Conservation (phyloP, 768 basidiomycete species). For the Mycena vulgaris region DNA sequence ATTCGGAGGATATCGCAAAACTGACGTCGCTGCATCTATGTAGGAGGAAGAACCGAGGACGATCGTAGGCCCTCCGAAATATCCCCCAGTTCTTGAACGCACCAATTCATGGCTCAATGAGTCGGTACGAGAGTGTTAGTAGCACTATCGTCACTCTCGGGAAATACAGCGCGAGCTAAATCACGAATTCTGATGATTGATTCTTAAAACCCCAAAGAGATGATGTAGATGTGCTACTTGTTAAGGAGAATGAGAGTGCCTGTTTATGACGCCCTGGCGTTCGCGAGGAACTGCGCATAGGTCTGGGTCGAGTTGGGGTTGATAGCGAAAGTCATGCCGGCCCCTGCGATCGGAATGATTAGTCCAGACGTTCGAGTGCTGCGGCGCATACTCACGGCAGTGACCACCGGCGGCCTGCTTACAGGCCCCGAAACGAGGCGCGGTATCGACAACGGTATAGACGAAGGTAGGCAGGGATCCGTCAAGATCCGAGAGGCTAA, state of each 20-base stretch:
- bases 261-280: slow-evolving; percentile 25
- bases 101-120: no score
- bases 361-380: neutral
- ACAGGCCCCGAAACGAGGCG: slow-evolving; percentile 40
- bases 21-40: no score
- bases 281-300: slow-evolving; percentile 29
- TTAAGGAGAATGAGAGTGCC: neutral
- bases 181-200: no score
- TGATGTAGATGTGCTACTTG: neutral
- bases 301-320: slow-evolving; percentile 30
- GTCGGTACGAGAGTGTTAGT: no score
- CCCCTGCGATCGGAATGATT: neutral
- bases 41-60: no score
- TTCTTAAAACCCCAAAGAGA: no score
- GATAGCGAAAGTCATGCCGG: slow-evolving; percentile 35
- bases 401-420: slow-evolving; percentile 39
- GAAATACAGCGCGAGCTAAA: no score
- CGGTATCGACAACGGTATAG: slow-evolving; percentile 34
- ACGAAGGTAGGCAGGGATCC: slow-evolving; percentile 30
- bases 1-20: no score
- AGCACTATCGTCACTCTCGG: no score
- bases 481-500: slow-evolving; percentile 37
- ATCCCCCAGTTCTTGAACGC: no score
- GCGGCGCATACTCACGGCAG: slow-evolving; percentile 26
- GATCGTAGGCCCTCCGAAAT: no score